Base-by-base conservation (phyloP, 257 asterid species). In the Lavandula angustifolia region DNA sequence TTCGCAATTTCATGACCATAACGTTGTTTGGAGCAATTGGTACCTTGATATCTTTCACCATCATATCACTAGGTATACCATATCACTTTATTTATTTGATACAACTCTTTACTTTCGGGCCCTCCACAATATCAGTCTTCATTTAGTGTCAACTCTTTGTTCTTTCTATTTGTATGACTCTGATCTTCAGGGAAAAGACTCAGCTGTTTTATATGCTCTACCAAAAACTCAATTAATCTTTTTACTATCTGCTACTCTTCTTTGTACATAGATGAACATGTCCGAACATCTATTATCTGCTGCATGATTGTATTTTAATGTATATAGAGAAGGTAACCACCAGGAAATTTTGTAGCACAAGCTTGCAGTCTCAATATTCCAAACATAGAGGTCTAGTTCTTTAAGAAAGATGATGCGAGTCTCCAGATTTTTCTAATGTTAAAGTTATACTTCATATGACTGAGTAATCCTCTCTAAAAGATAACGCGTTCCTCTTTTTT, bases 1-100 rank as follows among this genome's bases (percentile, higher is more conserved):
- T 94, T 71, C 99, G 95, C 83, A 94, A 94, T 83, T 90, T 94
- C 83, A 79, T 83, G 60, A 94, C 97, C 64, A 94, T 94, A 35
- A 83, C 82, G 72, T 74, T 94, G 83, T 94, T 87, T 73, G 99
- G 97, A 51, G 99, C 95, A 64, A 6, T 94, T 75, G 99, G 99
- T 66, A 94, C 99, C 69, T 48, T 94, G 84, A 90, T 94, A 79
- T 94, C 99, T 70, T 90, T 94, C 75, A 53, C 72, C 67, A 80
- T 80, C 80, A 87, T 94, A 77, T 89, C 99, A 62, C 62, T 87
- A 54, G 96, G 99, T 94, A 85, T 67, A 76, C 52, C 44, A 41
- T 14, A 50, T 62, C 4, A 62, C 69, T 43, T 68, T 66, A 14
- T 67, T 70, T 33, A 62, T 67, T 18, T 67, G 13, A 43, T 62